These are phyloP conservation scores for Sabuloglossum arenarium DNA, from an alignment of 495 filamentous ascomycete species.

Conservation along the genomic window DNA sequence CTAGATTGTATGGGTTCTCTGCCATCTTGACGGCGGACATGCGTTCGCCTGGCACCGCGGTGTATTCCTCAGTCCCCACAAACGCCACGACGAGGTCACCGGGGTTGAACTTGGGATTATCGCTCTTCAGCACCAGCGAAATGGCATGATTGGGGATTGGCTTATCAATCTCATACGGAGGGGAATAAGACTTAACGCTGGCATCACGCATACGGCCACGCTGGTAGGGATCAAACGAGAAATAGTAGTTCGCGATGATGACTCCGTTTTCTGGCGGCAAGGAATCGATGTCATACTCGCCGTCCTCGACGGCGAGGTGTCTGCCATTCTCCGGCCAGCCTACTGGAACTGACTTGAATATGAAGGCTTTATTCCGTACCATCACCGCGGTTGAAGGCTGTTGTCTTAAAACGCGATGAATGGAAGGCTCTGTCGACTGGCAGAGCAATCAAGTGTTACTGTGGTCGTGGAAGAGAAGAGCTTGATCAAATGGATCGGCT, in stretches of 20 bases:
- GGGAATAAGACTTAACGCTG: conserved; percentile 38
- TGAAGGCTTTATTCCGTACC: conserved; percentile 51
- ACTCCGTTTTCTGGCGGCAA: conserved; percentile 47
- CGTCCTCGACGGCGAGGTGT: conserved; percentile 47
- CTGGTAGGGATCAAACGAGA: conserved; percentile 80
- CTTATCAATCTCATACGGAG: conserved; percentile 31
- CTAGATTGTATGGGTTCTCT: conserved; percentile 40
- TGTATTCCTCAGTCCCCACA: conserved; percentile 43
- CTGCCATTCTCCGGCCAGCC: conserved; percentile 52
- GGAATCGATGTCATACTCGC: conserved; percentile 41
- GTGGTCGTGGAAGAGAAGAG: no score
- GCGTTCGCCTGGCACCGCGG: conserved; percentile 16
- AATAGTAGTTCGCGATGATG: conserved; percentile 48
- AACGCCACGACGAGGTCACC: conserved; percentile 46
- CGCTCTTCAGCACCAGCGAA: conserved; percentile 44
- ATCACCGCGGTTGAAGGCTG: conserved; percentile 3
- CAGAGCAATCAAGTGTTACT: not conserved
- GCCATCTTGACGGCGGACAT: conserved; percentile 21
- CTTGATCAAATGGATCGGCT: no score
- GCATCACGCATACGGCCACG: conserved; percentile 41
- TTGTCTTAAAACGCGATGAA: not conserved
- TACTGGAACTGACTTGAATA: conserved; percentile 53
- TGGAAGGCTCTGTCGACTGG: no score
- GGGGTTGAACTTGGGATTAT: conserved; percentile 33
- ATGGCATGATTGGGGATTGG: conserved; percentile 37